Evolutionary conservation across 495 filamentous ascomycete genomes (phyloP), one percentile per base, ranked within the genome.

Genomic region (Aspergillus avenaceus): DNA sequence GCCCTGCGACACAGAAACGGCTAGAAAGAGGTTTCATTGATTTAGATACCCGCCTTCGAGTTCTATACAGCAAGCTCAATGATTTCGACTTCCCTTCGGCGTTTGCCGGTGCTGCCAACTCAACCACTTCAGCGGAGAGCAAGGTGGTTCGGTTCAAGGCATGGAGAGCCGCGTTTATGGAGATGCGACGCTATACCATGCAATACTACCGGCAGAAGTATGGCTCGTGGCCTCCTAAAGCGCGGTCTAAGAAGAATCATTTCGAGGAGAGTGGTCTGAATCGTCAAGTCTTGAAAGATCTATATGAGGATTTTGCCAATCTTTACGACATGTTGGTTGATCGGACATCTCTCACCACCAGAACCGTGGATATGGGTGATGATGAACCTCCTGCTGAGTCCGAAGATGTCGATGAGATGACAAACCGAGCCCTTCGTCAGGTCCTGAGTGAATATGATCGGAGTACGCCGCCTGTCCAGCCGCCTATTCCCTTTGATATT

Each of bases 211-310:
- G 90, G 59, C 68, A 82, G 41, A 79, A 82, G 43, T 95, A 95
- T 61, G 95, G 95, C 31, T 84, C 85, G 44, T 98, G 93, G 93
- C 91, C 95, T 16, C 93, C 95, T 28, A 93, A 91, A 63, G 90
- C 90, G 0, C 81, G 76, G 43, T 90, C 83, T 31, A 97, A 96
- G 75, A 96, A 96, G 75, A 96, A 96, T 59, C 78, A 84, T 9
- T 93, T 95, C 40, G 85, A 87, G 14, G 89, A 89, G 55, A 81
- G 70, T 52, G 93, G 93, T 4, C 75, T 98, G 31, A 97, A 96
- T 62, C 81, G 93, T 4, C 70, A 87, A 43, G 84, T 95, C 13
- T 71, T 97, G 24, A 81, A 80, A 57, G 85, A 88, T 50, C 65
- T 98, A 11, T 97, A 97, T 67, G 77, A 82, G 28, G 95, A 98